Base-by-base conservation (phyloP, 331 rosid species). In the Prunus yedoensis region DNA sequence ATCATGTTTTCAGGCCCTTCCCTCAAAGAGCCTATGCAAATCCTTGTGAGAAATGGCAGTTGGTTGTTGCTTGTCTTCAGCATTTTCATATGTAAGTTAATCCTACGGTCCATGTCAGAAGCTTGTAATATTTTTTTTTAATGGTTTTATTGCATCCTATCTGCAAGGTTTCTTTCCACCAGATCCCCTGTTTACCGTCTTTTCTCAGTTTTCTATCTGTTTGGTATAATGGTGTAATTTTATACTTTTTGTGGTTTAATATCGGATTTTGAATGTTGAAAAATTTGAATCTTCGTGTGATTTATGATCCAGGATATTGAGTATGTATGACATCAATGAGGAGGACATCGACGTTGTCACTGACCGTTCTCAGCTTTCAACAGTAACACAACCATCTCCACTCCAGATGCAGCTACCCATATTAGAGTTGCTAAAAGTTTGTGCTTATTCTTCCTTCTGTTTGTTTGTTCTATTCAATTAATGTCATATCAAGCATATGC, bases 1-100 rank as follows among this genome's bases (percentile, higher is more conserved):
- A 94, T 84, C 97, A 94, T 83, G 99, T 90, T 76, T 94, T 94
- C 83, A 97, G 96, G 81, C 99, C 97, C 66, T 94, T 90, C 86
- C 97, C 97, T 80, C 99, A 94, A 70, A 81, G 99, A 88, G 99
- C 99, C 59, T 94, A 89, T 75, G 89, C 85, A 0, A 89, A 92
- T 87, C 91, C 96, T 21, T 82, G 85, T 71, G 99, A 92, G 85
- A 94, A 94, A 82, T 94, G 99, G 99, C 90, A 90, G 85, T 85
- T 94, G 82, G 96, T 90, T 81, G 88, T 88, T 59, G 92, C 93
- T 41, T 94, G 97, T 85, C 97, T 94, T 82, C 83, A 88, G 73
- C 97, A 94, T 85, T 94, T 94, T 81, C 93, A 83, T 70, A 89
- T 88, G 99, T 94, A 83, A 85, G 99, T 89, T 68, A 61, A 51